phyloP scores from a whole-genome alignment of 106 monocot genomes.

The Dendrobium chrysotoxum region DNA sequence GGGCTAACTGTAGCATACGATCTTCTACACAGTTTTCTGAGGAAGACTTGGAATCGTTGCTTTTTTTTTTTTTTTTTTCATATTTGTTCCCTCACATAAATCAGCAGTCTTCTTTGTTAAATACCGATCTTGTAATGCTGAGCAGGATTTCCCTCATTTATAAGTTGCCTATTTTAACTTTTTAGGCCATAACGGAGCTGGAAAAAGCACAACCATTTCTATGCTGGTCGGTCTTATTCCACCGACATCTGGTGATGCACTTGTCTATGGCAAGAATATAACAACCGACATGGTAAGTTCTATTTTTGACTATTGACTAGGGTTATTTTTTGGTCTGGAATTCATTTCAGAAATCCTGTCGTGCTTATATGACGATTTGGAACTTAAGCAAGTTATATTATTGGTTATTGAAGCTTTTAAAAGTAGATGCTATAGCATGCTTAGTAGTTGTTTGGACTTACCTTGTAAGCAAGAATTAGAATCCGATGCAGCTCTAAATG shows the following conservation, averaged over 20 bases:
- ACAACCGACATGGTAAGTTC: conserved; percentile 58
- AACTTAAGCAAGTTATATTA: background rate
- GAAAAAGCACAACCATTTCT: conserved; percentile 92
- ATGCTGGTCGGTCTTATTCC: conserved; percentile 85
- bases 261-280: conserved; percentile 77
- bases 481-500: too few species aligned
- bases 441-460: background rate
- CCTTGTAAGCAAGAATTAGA: too few species aligned
- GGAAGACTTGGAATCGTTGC: background rate
- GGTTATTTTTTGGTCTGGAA: background rate
- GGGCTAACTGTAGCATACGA: background rate
- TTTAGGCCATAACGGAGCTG: conserved; percentile 97
- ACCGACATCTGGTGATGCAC: conserved; percentile 84
- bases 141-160: background rate
- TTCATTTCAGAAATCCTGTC: background rate
- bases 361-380: background rate
- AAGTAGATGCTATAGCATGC: background rate
- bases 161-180: background rate
- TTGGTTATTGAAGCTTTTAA: background rate
- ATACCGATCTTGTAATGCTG: background rate
- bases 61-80: background rate
- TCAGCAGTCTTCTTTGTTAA: background rate
- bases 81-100: background rate
- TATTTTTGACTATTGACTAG: background rate
- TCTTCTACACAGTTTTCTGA: background rate